Percentiles rank a stretch among this genome's conserved stretches.
phyloP scores from a whole-genome alignment of 2,329 filamentous ascomycete genomes.

The Trichoderma cornu-damae region DNA sequence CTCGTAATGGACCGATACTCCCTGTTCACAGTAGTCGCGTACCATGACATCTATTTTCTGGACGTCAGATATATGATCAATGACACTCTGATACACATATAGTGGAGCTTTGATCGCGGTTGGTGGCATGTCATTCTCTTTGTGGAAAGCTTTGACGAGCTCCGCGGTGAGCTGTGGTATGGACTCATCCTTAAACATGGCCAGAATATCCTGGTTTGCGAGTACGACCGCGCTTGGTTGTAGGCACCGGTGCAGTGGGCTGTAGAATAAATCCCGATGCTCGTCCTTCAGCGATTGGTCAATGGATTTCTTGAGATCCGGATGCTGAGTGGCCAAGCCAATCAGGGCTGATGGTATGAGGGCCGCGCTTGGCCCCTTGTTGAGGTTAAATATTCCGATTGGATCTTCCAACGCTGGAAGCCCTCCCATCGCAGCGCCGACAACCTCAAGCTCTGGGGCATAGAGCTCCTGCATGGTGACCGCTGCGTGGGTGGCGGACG shows the following conservation, averaged over 20 bases:
- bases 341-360: constrained; percentile 24
- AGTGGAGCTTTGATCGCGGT: constrained; percentile 43
- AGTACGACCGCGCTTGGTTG: constrained; percentile 26
- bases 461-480: constrained; percentile 19
- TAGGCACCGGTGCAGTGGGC: constrained; percentile 26
- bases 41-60: constrained; percentile 41
- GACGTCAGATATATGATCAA: constrained; percentile 41
- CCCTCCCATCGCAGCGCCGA: constrained; percentile 26
- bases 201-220: constrained; percentile 32
- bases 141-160: constrained; percentile 23
- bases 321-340: constrained; percentile 23
- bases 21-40: constrained; percentile 37
- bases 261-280: constrained; percentile 27
- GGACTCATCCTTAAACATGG: constrained; percentile 37
- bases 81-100: constrained; percentile 45
- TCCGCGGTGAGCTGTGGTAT: constrained; percentile 23
- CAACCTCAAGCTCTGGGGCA: constrained; percentile 26
- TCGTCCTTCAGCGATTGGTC: constrained; percentile 21
- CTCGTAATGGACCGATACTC: constrained; percentile 40
- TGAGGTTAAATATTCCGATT: constrained; percentile 18
- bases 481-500: constrained; percentile 6
- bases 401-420: constrained; percentile 14
- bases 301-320: constrained; percentile 15
- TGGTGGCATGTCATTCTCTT: constrained; percentile 30
- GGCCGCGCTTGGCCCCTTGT: constrained; percentile 20